These are phyloP conservation scores for Themeda triandra DNA, from an alignment of 176 grass and related monocot genomes.

Conservation along the genomic window DNA sequence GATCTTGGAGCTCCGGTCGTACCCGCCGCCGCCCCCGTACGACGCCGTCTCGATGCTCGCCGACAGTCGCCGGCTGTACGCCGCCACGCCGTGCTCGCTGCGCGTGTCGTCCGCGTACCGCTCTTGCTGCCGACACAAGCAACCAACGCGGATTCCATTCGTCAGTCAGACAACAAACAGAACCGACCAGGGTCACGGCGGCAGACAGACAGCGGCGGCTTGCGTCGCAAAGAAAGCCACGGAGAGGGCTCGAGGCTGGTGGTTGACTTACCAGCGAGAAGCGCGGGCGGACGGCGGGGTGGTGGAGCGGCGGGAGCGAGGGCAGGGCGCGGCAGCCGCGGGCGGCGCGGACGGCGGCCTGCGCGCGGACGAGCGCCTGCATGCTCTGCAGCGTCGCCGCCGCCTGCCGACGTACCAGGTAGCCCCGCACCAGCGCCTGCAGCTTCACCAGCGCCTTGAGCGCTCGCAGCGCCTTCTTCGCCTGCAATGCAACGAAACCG, in stretches of 20 bases:
- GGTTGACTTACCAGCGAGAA: conserved; percentile 53
- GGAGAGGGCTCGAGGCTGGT: background rate
- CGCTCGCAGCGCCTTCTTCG: conserved; percentile 84
- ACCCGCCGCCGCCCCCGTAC: conserved; percentile 31
- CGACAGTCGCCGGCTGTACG: conserved; percentile 71
- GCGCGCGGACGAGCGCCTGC: conserved; percentile 85
- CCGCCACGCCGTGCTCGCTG: conserved; percentile 56
- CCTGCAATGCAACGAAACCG: conserved; percentile 27
- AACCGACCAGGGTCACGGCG: background rate
- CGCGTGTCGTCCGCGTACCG: conserved; percentile 68
- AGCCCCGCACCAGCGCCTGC: conserved; percentile 86
- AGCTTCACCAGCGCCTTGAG: conserved; percentile 92
- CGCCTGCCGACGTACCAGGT: conserved; percentile 80
- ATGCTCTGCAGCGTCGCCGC: conserved; percentile 81
- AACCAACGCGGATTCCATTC: background rate
- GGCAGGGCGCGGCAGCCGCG: conserved; percentile 33
- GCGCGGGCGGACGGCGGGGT: conserved; percentile 44
- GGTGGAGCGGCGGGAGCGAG: conserved; percentile 34
- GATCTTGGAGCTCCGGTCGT: conserved; percentile 86
- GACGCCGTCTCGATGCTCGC: conserved; percentile 73
- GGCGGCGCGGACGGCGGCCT: conserved; percentile 69
- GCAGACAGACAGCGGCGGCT: background rate
- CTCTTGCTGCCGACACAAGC: conserved; percentile 61
- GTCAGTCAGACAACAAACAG: background rate
- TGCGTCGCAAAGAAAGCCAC: background rate